A percentile compares a stretch with the other conserved stretches of the same genome.
Conservation (phyloP, 768 basidiomycete genomes). For the Paxillus ammoniavirescens region DNA sequence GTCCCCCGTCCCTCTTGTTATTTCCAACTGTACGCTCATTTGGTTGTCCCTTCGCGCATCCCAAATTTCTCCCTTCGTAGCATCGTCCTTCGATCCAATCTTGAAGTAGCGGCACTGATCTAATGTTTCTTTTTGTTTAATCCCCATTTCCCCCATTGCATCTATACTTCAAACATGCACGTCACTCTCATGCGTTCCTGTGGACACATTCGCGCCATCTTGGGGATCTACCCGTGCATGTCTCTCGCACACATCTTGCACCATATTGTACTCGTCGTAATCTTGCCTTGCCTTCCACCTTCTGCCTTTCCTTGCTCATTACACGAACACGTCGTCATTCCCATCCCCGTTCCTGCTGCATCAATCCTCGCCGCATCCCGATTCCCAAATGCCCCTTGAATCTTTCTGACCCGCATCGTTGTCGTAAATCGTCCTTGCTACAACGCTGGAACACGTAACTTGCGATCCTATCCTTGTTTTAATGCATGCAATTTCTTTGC, state of each 20-base stretch:
- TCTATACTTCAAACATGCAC: slow-evolving; percentile 11
- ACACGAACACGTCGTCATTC: slow-evolving; percentile 15
- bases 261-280: slow-evolving; percentile 17
- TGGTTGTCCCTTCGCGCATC: slow-evolving; percentile 13
- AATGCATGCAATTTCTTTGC: slow-evolving; percentile 1
- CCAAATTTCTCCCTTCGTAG: slow-evolving; percentile 21
- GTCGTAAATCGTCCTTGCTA: slow-evolving; percentile 24
- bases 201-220: slow-evolving; percentile 8
- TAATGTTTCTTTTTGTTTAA: slow-evolving; percentile 24
- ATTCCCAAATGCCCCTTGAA: slow-evolving; percentile 8
- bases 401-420: slow-evolving; percentile 14
- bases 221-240: not conserved
- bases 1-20: slow-evolving; percentile 20
- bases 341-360: not conserved
- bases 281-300: slow-evolving; percentile 9
- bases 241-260: slow-evolving; percentile 12
- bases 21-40: slow-evolving; percentile 27
- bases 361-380: not conserved
- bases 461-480: slow-evolving; percentile 21
- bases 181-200: slow-evolving; percentile 1
- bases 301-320: slow-evolving; percentile 14
- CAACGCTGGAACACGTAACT: slow-evolving; percentile 27
- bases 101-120: slow-evolving; percentile 33
- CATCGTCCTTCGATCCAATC: slow-evolving; percentile 38
- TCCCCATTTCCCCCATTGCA: slow-evolving; percentile 10